phyloP scores from a whole-genome alignment of 805 yeast genomes.

The Pichia insulana region DNA sequence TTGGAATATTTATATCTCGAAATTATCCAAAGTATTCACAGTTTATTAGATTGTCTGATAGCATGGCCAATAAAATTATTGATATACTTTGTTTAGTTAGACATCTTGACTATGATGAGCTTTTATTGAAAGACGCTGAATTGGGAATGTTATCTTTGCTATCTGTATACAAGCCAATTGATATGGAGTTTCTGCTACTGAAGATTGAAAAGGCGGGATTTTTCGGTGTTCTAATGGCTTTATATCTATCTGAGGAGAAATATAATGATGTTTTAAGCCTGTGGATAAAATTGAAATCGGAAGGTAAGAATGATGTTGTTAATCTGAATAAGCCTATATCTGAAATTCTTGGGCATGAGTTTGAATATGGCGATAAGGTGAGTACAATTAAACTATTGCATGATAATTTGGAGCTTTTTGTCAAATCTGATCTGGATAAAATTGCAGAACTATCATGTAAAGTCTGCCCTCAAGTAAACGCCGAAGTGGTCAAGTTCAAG shows the following conservation, averaged over 20 bases:
- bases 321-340: constrained; percentile 24
- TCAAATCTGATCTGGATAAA: constrained; percentile 25
- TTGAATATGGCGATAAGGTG: constrained; percentile 13
- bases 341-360: constrained; percentile 21
- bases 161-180: constrained; percentile 54
- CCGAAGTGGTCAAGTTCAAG: constrained; percentile 26
- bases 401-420: constrained; percentile 24
- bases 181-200: constrained; percentile 39
- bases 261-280: constrained; percentile 45
- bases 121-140: constrained; percentile 44
- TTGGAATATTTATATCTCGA: constrained; percentile 68
- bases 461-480: constrained; percentile 33
- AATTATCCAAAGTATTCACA: constrained; percentile 82
- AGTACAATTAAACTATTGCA: constrained; percentile 23
- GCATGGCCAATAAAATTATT: constrained; percentile 40
- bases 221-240: constrained; percentile 46
- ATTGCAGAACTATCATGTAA: constrained; percentile 31
- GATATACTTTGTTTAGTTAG: constrained; percentile 35
- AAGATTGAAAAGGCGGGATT: constrained; percentile 48
- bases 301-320: constrained; percentile 1
- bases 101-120: constrained; percentile 3
- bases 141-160: constrained; percentile 66
- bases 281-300: constrained; percentile 32
- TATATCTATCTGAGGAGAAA: constrained; percentile 47
- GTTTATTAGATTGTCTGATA: constrained; percentile 64